Evolutionary conservation across 805 yeast species (phyloP), one percentile per base, ranked within the genome.

Genomic region (Limtongozyma cylindracea): DNA sequence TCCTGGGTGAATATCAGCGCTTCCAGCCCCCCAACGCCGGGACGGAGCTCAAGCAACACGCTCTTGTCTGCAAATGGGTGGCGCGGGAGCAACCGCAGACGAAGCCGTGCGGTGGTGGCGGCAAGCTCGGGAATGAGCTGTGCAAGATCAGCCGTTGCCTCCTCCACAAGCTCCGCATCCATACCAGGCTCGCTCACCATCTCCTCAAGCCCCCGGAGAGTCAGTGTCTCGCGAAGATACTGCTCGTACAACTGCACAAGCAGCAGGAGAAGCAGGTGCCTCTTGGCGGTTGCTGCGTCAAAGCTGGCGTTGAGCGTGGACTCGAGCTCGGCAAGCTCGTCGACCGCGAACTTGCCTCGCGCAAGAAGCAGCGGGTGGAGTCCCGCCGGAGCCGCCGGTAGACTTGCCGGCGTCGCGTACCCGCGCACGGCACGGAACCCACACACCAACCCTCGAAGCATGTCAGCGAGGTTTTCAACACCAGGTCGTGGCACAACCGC

Each of bases 1-100:
- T 88, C 88, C 18, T 58, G 60, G 0, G 96, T 63, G 42, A 88
- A 88, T 9, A 88, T 58, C 38, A 69, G 67, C 0, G 98, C 94
- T 38, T 88, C 98, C 5, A 68, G 61, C 3, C 98, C 98, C 10
- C 98, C 98, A 2, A 84, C 78, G 6, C 98, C 98, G 0, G 96
- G 95, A 25, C 95, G 55, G 9, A 88, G 45, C 40, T 88, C 98
- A 11, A 88, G 30, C 3, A 88, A 49, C 21, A 92, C 70, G 1
- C 88, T 65, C 28, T 61, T 64, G 20, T 74, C 88, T 3, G 69
- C 59, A 39, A 72, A 74, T 20, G 65, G 68, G 30, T 72, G 69
- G 3, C 74, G 63, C 2, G 95, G 94, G 12, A 84, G 43, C 4
- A 88, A 47, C 19, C 56, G 53, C 5, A 54, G 35, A 27, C 69